Base-by-base conservation (phyloP, 345 rosid genomes). In the Orychophragmus violaceus region DNA sequence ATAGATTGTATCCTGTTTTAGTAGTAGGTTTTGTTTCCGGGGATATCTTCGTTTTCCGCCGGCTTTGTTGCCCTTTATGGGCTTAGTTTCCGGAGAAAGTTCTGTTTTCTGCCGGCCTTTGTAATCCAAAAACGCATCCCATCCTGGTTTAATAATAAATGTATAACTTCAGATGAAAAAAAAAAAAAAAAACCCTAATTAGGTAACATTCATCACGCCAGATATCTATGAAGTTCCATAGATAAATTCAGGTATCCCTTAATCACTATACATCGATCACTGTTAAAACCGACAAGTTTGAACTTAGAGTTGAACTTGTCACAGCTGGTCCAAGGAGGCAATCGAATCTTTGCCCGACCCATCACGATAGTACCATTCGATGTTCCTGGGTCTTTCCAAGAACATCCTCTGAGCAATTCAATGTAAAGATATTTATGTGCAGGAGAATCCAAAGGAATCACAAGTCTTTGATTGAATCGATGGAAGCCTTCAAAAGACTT, bases 291-390 rank as follows among this genome's bases (percentile, higher is more conserved):
- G 1, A 56, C 33, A 7, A 67, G 55, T 3, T 49, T 51, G 8
- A 56, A 52, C n/a, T 10, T 16, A 6, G 24, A 32, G 17, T 4
- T 6, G 41, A 53, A 14, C 4, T 18, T 17, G 5, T 2, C 6
- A 42, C 10, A 2, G 17, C 59, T 46, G 1, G 11, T 33, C 24
- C 17, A 27, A 49, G 39, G 37, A 33, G 58, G 51, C 66, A 69
- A 49, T 22, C 4, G 16, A n/a, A 69, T 37, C 52, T 49, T 69
- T 2, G 41, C 66, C 1, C 66, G 58, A n/a, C 74, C 74, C 49
- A 69, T 60, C 59, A 59, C 74, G 25, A 8, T 8, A 19, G 2
- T 28, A 19, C 74, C 59, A 0, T 35, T 18, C 1, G 66, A 69
- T 48, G 74, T 59, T 36, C 23, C 59, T 1, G 52, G 59, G 37